Evolutionary conservation across 2,329 filamentous ascomycete genomes (phyloP), one percentile per base, ranked within the genome.

Genomic region (Elsinoe arachidis): DNA sequence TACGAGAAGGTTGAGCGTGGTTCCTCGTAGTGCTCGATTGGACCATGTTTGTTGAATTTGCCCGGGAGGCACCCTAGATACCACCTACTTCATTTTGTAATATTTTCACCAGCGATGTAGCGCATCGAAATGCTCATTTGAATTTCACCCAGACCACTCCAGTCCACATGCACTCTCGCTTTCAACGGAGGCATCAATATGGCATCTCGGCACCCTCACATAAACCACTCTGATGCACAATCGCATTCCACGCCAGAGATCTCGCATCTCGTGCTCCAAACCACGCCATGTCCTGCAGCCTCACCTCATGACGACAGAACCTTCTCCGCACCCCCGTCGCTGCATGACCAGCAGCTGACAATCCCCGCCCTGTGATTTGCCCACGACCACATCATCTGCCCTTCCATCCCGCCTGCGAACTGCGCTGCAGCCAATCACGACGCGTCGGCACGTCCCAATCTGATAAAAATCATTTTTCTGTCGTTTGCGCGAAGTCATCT

Each of bases 1-100:
- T 74, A 73, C 9, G 76, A 80, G 65, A 73, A 78, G 66, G 63
- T 60, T 41, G 68, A 70, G 63, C 61, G 62, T 21, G 63, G 61
- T 44, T 37, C 49, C 2, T 38, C 33, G 49, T 38, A 39, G 33
- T 17, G 34, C 15, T 4, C 2, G 10, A 26, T 34, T 33, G n/a
- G 17, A 17, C 14, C 19, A 26, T 53, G 49, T 26, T 53, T 53
- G 49, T 53, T 33, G 14, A 38, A 39, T 21, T 38, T 66, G 56
- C 37, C 47, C 41, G 21, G n/a, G 49, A 39, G 49, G 49, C 49
- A n/a, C 26, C 33, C 49, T 53, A 38, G 49, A 53, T 53, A 53
- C 49, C 49, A 53, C 49, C 33, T 53, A 53, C 39, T 53, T 34
- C 30, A 38, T 52, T 53, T 53, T 53, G 49, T 53, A 53, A 53